A percentile compares a stretch with the other conserved stretches of the same genome.
These are phyloP conservation scores for Powellomyces hirtus DNA, from an alignment of 192 early-diverging fungal species.

Conservation along the genomic window DNA sequence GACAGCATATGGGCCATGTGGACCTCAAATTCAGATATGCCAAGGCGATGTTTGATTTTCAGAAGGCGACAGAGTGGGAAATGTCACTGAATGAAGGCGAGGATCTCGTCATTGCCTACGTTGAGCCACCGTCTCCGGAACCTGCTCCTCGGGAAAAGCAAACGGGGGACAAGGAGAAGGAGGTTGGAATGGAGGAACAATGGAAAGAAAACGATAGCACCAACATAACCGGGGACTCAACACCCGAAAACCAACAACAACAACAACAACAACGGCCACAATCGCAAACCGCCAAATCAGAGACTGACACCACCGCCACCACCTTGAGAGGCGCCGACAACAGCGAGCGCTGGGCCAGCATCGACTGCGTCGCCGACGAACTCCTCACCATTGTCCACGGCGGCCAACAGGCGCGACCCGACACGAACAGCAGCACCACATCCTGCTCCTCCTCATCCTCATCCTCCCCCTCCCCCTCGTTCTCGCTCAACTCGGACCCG, in stretches of 20 bases:
- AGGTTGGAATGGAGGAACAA: background rate
- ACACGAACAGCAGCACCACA: background rate
- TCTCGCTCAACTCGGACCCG: conserved; percentile 15
- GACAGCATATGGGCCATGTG: conserved; percentile 6
- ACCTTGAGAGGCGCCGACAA: background rate
- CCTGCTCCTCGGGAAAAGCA: background rate
- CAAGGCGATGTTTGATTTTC: conserved; percentile 28
- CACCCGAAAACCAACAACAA: background rate
- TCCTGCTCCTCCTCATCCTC: background rate
- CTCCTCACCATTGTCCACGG: conserved; percentile 6
- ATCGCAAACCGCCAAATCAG: background rate
- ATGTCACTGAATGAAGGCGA: conserved; percentile 28
- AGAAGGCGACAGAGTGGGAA: conserved; percentile 33
- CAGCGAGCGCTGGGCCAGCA: conserved; percentile 27
- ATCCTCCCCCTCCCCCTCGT: background rate
- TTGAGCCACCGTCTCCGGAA: background rate
- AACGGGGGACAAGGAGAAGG: background rate
- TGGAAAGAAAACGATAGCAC: background rate
- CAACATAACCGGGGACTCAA: background rate
- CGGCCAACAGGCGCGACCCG: background rate
- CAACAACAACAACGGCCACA: no score
- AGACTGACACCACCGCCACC: background rate
- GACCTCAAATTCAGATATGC: conserved; percentile 17
- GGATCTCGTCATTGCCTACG: conserved; percentile 11
- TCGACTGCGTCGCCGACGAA: conserved; percentile 18